Percentiles rank a stretch among this genome's conserved stretches.
These are phyloP conservation scores for Boletus subparvulus DNA, from an alignment of 768 basidiomycete genomes.

Conservation along the genomic window DNA sequence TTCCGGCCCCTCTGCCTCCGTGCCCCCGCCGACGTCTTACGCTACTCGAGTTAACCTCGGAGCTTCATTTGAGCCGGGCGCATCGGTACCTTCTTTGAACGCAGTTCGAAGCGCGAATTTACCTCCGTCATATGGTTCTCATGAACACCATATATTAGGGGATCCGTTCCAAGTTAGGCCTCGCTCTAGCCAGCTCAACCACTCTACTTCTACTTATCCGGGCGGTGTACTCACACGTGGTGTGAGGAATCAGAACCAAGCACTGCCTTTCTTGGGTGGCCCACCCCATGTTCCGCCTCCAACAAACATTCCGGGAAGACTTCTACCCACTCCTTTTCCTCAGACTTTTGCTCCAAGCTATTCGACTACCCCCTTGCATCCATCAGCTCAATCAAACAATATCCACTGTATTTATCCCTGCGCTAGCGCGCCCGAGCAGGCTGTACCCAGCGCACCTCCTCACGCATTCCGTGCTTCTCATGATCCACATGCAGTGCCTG, in stretches of 20 bases:
- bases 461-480: constrained; percentile 11
- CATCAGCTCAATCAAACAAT: constrained; percentile 10
- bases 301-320: constrained; percentile 6
- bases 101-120: constrained; percentile 9
- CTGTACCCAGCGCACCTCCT: constrained; percentile 4
- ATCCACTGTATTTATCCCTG: constrained; percentile 17
- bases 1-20: constrained; percentile 28
- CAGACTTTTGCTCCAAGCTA: constrained; percentile 19
- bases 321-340: constrained; percentile 10
- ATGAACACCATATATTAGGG: constrained; percentile 10
- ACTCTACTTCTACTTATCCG: constrained; percentile 23
- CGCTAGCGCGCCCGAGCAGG: constrained; percentile 7
- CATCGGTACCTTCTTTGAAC: constrained; percentile 3
- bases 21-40: constrained; percentile 26
- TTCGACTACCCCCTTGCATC: constrained; percentile 17
- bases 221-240: constrained; percentile 10
- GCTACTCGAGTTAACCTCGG: constrained; percentile 21
- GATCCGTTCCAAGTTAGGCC: constrained; percentile 48
- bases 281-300: constrained; percentile 1
- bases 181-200: constrained; percentile 46
- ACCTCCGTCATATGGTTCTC: constrained; percentile 1
- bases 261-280: constrained; percentile 10
- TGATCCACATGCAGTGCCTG: constrained; percentile 13
- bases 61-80: constrained; percentile 38
- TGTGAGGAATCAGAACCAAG: constrained; percentile 17